Conservation (phyloP, 805 yeast genomes). For the Yueomyces sinensis region DNA sequence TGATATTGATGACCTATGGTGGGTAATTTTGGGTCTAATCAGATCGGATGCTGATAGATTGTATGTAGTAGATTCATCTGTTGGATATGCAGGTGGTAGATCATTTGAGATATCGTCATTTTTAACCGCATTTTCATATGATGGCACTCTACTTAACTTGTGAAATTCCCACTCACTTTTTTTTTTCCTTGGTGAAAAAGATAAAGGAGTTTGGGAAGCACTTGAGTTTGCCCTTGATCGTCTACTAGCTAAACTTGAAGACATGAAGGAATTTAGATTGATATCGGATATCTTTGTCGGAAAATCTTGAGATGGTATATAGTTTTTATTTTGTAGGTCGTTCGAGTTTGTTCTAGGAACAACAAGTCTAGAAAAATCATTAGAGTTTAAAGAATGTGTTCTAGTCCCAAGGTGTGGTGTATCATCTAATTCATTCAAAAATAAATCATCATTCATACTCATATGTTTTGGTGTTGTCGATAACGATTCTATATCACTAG, state of each 20-base stretch:
- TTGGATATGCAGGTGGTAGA: slow-evolving; percentile 57
- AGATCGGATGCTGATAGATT: background rate
- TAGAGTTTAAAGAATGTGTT: background rate
- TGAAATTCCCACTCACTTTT: slow-evolving; percentile 29
- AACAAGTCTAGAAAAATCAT: background rate
- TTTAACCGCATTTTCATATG: slow-evolving; percentile 68
- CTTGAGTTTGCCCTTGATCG: slow-evolving; percentile 48
- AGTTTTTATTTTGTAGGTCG: background rate
- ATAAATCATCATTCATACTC: no score
- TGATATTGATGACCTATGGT: slow-evolving; percentile 14
- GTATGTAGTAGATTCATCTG: background rate
- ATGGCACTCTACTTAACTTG: slow-evolving; percentile 60
- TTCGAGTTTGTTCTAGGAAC: background rate
- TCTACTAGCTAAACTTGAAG: slow-evolving; percentile 1
- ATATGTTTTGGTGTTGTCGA: background rate
- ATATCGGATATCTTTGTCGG: slow-evolving; percentile 1
- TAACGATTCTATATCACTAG: no score
- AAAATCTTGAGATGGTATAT: background rate
- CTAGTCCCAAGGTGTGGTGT: background rate
- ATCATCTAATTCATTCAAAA: background rate
- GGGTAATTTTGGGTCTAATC: slow-evolving; percentile 15
- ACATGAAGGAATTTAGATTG: background rate
- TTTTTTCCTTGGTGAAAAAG: slow-evolving; percentile 8
- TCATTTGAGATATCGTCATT: slow-evolving; percentile 34
- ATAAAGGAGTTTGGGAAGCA: slow-evolving; percentile 14